These are phyloP conservation scores for Chalaropsis thielavioides DNA, from an alignment of 2,329 filamentous ascomycete species.

Conservation along the genomic window DNA sequence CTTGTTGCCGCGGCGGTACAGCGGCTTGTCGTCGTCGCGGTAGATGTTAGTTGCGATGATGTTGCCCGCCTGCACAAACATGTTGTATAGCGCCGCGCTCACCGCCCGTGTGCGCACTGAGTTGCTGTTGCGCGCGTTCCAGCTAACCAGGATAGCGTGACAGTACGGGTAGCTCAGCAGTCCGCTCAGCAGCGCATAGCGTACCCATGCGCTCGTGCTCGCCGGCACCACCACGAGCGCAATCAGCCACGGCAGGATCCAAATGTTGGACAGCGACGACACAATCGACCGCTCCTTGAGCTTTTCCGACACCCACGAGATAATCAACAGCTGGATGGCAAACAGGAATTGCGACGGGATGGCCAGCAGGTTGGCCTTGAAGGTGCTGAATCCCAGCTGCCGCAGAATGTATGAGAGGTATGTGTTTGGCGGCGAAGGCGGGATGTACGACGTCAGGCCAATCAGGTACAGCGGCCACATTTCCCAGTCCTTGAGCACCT, in stretches of 20 bases:
- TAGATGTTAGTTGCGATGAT: constrained; percentile 38
- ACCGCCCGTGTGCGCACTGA: constrained; percentile 35
- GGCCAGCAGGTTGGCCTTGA: constrained; percentile 33
- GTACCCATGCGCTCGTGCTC: constrained; percentile 29
- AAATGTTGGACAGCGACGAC: constrained; percentile 34
- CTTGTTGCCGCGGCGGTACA: constrained; percentile 37
- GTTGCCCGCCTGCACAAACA: constrained; percentile 31
- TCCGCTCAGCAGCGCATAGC: constrained; percentile 27
- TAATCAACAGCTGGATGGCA: constrained; percentile 32
- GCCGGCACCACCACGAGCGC: constrained; percentile 29
- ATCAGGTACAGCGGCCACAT: constrained; percentile 44
- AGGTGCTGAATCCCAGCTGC: constrained; percentile 31
- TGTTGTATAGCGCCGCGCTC: constrained; percentile 36
- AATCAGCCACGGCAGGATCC: constrained; percentile 36
- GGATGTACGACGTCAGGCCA: constrained; percentile 35
- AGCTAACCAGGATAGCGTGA: constrained; percentile 34
- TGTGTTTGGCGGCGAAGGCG: constrained; percentile 28
- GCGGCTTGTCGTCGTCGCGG: constrained; percentile 38
- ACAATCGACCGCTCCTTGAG: constrained; percentile 32
- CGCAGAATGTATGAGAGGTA: constrained; percentile 34
- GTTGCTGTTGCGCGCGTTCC: constrained; percentile 35
- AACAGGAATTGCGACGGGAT: constrained; percentile 33
- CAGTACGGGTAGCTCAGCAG: constrained; percentile 36
- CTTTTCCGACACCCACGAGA: constrained; percentile 32
- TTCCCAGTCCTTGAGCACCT: constrained; percentile 42